A percentile compares a stretch with the other conserved stretches of the same genome.
Evolutionary conservation across 805 yeast genomes (phyloP).

Genomic region (Saccharomycopsis sp.): DNA sequence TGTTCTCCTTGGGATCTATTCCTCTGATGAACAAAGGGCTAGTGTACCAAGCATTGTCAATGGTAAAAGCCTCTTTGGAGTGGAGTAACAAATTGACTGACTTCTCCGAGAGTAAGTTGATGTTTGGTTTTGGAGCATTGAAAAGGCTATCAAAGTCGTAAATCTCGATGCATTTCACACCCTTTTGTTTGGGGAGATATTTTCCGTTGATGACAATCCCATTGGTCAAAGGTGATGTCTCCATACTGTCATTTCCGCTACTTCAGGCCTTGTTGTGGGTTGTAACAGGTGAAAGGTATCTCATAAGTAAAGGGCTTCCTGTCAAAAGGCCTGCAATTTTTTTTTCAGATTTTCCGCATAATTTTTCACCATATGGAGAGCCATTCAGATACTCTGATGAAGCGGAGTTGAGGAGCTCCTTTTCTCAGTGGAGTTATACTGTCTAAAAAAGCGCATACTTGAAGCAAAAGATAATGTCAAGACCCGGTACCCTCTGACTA

Average conservation of each 20-base stretch:
- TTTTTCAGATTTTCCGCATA: background rate
- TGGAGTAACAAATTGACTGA: background rate
- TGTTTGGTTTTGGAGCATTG: background rate
- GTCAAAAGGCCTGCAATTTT: no score
- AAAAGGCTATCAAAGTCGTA: conserved; percentile 1
- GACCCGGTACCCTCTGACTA: no score
- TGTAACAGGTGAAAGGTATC: no score
- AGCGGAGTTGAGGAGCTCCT: no score
- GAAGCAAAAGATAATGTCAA: no score
- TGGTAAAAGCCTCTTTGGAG: background rate
- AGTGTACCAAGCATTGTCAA: background rate
- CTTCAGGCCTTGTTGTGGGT: no score
- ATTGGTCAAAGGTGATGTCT: background rate
- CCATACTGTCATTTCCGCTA: background rate
- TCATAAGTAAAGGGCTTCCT: no score
- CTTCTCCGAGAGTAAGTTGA: background rate
- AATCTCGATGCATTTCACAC: background rate
- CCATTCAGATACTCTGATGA: no score
- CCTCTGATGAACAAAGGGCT: background rate
- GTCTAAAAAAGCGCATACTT: no score
- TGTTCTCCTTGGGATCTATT: background rate
- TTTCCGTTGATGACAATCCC: background rate
- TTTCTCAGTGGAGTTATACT: no score
- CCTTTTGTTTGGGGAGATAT: background rate
- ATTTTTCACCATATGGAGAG: background rate